Percentiles rank a stretch among this genome's conserved stretches.
phyloP scores from a whole-genome alignment of 352 stramenopile genomes.

The Elongisporangium anandrum region DNA sequence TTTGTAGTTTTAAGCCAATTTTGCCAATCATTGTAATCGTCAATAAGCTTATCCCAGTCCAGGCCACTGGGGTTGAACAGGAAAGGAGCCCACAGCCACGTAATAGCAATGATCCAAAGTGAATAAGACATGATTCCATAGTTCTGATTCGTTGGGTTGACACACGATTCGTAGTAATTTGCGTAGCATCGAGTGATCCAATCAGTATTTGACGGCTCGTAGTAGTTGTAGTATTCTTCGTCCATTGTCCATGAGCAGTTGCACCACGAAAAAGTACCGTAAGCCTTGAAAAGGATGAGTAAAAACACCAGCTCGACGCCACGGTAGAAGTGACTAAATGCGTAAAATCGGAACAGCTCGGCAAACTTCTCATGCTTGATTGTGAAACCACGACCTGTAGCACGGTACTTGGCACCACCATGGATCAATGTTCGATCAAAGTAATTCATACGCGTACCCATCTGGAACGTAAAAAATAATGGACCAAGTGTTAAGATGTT shows the following conservation, averaged over 20 bases:
- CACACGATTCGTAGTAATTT: conserved; percentile 84
- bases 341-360: conserved; percentile 95
- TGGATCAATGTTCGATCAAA: conserved; percentile 96
- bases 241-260: conserved; percentile 60
- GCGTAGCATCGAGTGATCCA: conserved; percentile 77
- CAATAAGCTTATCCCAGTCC: conserved; percentile 95
- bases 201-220: conserved; percentile 64
- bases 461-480: conserved; percentile 98
- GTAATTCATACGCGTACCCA: conserved; percentile 96
- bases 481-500: conserved; percentile 93
- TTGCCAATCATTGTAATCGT: conserved; percentile 94
- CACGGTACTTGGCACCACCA: conserved; percentile 93
- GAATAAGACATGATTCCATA: conserved; percentile 98
- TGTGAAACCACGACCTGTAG: conserved; percentile 95
- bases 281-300: conserved; percentile 58
- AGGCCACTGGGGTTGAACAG: conserved; percentile 97
- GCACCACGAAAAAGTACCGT: conserved; percentile 87
- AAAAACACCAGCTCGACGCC: conserved; percentile 89
- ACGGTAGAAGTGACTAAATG: conserved; percentile 94
- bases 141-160: conserved; percentile 94
- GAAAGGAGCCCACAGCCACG: conserved; percentile 85
- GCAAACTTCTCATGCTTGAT: conserved; percentile 96
- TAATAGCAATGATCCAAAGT: conserved; percentile 91
- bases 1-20: conserved; percentile 91
- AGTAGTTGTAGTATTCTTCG: conserved; percentile 60